Evolutionary conservation across 2,329 filamentous ascomycete species (phyloP), one percentile per base, ranked within the genome.

Genomic region (Epichloe baconii): DNA sequence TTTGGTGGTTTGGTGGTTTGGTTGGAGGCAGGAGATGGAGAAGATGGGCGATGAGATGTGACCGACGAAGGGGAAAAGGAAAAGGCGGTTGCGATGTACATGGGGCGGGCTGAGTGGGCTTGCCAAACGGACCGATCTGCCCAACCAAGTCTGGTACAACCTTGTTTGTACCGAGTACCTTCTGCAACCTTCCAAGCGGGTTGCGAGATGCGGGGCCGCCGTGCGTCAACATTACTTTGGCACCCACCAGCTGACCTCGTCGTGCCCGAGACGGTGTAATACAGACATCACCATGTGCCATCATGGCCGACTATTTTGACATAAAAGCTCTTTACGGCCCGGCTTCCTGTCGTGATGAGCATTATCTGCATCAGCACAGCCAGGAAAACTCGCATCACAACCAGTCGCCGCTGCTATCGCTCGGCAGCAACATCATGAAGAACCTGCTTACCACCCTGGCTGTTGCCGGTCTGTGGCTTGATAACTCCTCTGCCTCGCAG

Each of bases 371-470:
- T 44, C 23, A 15, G n/a, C 26, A 45, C 23, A 45, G 15, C 43
- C 21, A 14, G 14, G 21, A 31, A 21, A 17, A n/a, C 23, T n/a
- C 4, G 15, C 12, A 26, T 23, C 14, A 31, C n/a, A 43, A 26
- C 41, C n/a, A 23, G 10, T 45, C 23, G 43, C 26, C 43, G 15
- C 14, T 45, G 26, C 43, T 34, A 31, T 45, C 43, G 14, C 23
- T 45, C 17, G 47, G 47, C 35, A 34, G 17, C 43, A 50, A 46
- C 43, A 51, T 51, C 26, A 45, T 53, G 47, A 52, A 21, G 19
- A 47, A 37, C 10, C 47, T 54, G 21, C 12, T 47, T 4, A 10
- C 43, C 40, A n/a, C 19, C 17, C n/a, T 52, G 43, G 51, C 44
- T 15, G 19, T 44, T 12, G 45, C 44, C 12, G 44, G 47, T 10